Conservation (phyloP, 179 eudicot species). For the Heliamphora pulchella region DNA sequence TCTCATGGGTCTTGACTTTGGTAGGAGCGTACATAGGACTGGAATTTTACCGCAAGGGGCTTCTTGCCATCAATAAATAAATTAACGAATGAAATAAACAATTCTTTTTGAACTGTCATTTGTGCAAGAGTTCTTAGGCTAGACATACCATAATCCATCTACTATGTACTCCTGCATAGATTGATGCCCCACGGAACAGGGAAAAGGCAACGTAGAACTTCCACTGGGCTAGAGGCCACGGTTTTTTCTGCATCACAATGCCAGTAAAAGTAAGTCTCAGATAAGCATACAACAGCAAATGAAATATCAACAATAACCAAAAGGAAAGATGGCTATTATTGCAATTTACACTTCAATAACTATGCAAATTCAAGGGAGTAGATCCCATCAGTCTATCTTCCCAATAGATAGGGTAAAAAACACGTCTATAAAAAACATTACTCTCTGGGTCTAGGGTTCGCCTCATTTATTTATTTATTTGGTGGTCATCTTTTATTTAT, state of each 20-base stretch:
- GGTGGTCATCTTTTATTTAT: background rate
- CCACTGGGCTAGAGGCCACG: constrained; percentile 91
- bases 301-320: background rate
- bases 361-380: background rate
- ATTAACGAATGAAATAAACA: background rate
- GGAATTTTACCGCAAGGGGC: too few species aligned
- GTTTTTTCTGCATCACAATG: constrained; percentile 57
- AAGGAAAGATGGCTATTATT: background rate
- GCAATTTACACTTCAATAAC: background rate
- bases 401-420: background rate
- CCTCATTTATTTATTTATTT: background rate
- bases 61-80: too few species aligned
- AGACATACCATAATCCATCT: constrained; percentile 76
- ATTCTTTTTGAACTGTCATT: background rate
- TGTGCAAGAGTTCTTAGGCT: background rate
- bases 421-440: background rate
- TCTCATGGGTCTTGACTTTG: too few species aligned
- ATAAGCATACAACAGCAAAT: constrained; percentile 15
- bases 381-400: background rate
- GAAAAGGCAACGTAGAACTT: constrained; percentile 93
- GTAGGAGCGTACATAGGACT: too few species aligned
- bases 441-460: background rate
- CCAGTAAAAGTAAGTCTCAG: background rate
- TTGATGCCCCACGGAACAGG: constrained; percentile 87
- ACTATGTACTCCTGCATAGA: constrained; percentile 72